phyloP scores from a whole-genome alignment of 768 basidiomycete genomes.

The Sarcomyxa edulis region DNA sequence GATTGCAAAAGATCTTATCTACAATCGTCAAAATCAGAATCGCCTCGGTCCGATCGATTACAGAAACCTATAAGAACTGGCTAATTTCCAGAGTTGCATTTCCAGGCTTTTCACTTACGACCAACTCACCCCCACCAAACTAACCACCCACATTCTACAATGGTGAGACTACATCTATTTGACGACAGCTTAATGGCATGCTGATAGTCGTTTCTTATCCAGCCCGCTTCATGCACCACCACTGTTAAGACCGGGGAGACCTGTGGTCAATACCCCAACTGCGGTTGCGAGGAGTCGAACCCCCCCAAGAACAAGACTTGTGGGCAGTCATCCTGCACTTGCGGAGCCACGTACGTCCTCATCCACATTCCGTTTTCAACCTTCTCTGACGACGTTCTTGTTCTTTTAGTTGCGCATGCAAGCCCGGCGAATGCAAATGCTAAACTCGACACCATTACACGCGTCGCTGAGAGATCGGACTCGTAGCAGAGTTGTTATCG shows the following conservation, averaged over 20 bases:
- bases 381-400: neutral
- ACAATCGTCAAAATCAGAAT: no score
- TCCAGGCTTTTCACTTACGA: no score
- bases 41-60: no score
- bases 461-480: neutral
- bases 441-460: no score
- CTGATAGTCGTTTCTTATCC: no score
- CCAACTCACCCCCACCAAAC: no score
- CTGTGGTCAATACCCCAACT: conserved; percentile 23
- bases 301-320: conserved; percentile 28
- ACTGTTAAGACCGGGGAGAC: conserved; percentile 18
- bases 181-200: no score
- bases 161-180: no score
- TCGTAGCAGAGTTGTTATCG: neutral
- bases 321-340: conserved; percentile 15
- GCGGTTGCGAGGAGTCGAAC: conserved; percentile 25
- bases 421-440: conserved; percentile 28
- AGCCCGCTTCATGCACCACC: no score
- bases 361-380: neutral
- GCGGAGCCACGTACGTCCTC: conserved; percentile 11
- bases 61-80: conserved; percentile 16
- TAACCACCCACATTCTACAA: no score
- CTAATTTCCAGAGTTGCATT: no score
- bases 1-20: no score
- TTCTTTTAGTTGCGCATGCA: conserved; percentile 25